Conservation (phyloP, 23 red algal species). For the Gracilaria caudata region DNA sequence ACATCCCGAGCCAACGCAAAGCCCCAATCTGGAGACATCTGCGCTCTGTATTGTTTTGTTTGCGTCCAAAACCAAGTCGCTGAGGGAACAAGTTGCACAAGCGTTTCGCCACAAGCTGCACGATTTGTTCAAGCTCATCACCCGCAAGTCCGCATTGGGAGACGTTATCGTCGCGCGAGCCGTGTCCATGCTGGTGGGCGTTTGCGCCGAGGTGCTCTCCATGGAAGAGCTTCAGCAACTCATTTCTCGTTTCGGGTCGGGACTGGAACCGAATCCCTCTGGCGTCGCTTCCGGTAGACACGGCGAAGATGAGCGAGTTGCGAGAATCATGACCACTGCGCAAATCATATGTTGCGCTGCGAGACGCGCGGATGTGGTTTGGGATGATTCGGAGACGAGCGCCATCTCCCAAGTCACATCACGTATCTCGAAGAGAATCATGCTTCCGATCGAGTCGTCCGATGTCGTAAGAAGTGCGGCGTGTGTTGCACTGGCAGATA, state of each 20-base stretch:
- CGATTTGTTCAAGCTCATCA: slow-evolving; percentile 12
- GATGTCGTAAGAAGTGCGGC: slow-evolving; percentile 44
- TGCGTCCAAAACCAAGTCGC: neutral
- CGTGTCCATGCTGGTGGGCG: slow-evolving; percentile 29
- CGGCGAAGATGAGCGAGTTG: slow-evolving; percentile 57
- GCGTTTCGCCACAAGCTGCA: neutral
- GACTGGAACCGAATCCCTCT: slow-evolving; percentile 45
- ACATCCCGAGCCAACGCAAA: neutral
- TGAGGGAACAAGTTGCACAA: neutral
- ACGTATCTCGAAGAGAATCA: slow-evolving; percentile 28
- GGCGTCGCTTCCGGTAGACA: slow-evolving; percentile 32
- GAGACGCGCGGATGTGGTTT: slow-evolving; percentile 4
- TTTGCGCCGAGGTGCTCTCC: slow-evolving; percentile 1
- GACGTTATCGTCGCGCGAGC: slow-evolving; percentile 37
- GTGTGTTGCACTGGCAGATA: slow-evolving; percentile 46
- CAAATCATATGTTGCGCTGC: slow-evolving; percentile 20
- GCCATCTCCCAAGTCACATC: neutral
- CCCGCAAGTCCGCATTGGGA: slow-evolving; percentile 46
- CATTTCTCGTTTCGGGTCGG: neutral
- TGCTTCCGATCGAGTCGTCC: slow-evolving; percentile 46
- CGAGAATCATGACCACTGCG: slow-evolving; percentile 22
- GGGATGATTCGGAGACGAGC: neutral
- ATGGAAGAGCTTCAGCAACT: neutral
- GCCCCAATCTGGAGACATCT: neutral
- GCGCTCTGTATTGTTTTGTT: slow-evolving; percentile 2